Evolutionary conservation across 2,329 filamentous ascomycete genomes (phyloP), one percentile per base, ranked within the genome.

Genomic region (Phoma herbarum): DNA sequence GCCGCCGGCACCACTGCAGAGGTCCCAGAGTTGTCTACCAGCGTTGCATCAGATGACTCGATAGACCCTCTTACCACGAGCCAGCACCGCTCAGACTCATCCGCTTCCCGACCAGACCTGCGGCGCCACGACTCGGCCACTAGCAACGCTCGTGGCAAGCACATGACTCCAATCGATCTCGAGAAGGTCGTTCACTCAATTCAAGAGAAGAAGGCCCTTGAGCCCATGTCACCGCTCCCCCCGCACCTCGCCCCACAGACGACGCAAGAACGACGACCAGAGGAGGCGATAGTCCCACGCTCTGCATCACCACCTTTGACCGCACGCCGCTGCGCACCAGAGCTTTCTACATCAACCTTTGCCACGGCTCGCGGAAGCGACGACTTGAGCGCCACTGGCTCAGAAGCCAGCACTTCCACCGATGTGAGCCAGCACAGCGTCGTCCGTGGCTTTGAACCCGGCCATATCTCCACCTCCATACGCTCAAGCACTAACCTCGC

Each of bases 161-260:
- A 97, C 79, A 94, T 97, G 67, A 96, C 93, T n/a, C 92, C 94
- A 7, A 86, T 92, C 71, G 91, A 95, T 69, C 84, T 98, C 28
- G 92, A 97, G 78, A 96, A 96, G 81, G 96, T 98, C 86, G 92
- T 97, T 41, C 87, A 91, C 56, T 92, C 90, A 37, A 97, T 97
- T 74, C 91, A 96, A 77, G 90, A 95, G 78, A 92, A 91, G 78
- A 88, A 88, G 77, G 84, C 85, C 44, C 82, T 94, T 22, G 82
- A 86, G 70, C 85, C 86, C 4, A 77, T 87, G 35, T 79, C 84
- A 47, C 76, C 82, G 49, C 77, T 78, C 55, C 82, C 74, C 61
- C 76, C 69, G 66, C 79, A 70, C 71, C 79, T 74, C n/a, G 66
- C 72, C 41, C 66, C 67, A 35, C 69, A 65, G 2, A 22, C 60